Conservation (phyloP, 768 basidiomycete genomes). For the Trametes elegans region DNA sequence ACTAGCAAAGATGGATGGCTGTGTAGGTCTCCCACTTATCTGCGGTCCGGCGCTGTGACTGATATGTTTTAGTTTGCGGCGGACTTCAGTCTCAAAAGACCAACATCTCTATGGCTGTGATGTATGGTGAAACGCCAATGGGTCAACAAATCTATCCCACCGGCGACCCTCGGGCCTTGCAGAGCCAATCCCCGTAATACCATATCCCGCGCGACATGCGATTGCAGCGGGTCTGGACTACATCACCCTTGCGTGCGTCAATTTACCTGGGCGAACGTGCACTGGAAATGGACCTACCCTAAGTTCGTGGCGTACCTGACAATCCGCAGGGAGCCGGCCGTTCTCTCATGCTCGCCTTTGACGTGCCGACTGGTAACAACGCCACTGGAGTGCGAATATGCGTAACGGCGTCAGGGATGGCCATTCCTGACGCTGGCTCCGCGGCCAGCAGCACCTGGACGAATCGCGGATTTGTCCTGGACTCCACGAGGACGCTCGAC, state of each 20-base stretch:
- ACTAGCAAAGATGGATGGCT: constrained; percentile 52
- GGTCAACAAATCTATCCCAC: too few species aligned
- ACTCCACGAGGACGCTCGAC: constrained; percentile 32
- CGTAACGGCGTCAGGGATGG: constrained; percentile 38
- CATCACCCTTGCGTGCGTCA: constrained; percentile 25
- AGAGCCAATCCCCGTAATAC: too few species aligned
- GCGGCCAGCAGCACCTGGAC: constrained; percentile 36
- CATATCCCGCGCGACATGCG: too few species aligned
- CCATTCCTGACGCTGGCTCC: constrained; percentile 30
- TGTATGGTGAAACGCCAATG: too few species aligned
- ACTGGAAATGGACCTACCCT: too few species aligned
- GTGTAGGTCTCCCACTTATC: too few species aligned
- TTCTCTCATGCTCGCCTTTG: constrained; percentile 32
- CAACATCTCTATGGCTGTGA: too few species aligned
- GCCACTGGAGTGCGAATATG: constrained; percentile 34
- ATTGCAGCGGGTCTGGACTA: too few species aligned
- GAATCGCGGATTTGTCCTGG: constrained; percentile 34
- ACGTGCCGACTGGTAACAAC: constrained; percentile 33
- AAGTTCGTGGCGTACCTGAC: constrained; percentile 1
- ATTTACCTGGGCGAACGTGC: background rate
- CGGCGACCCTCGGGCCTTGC: too few species aligned
- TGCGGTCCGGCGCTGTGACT: too few species aligned
- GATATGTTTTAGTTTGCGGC: too few species aligned
- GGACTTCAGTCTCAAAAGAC: too few species aligned
- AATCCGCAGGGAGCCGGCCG: constrained; percentile 14